Evolutionary conservation across 768 basidiomycete genomes (phyloP).

Genomic region (Auriscalpium microsporum): DNA sequence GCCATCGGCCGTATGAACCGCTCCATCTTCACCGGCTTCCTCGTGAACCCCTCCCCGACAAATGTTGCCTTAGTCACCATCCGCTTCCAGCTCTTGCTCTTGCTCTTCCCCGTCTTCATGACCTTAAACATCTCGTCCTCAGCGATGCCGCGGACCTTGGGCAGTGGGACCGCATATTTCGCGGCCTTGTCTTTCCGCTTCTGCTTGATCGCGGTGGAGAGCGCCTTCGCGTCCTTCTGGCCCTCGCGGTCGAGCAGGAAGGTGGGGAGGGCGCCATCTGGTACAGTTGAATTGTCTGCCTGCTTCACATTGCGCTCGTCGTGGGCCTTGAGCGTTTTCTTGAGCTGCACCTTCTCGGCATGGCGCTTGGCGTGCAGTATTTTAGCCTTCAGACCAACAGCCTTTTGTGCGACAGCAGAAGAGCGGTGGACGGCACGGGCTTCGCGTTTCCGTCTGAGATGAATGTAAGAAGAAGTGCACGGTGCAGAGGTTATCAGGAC

Average conservation of each 20-base stretch:
- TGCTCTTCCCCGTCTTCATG: conserved; percentile 93
- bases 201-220: conserved; percentile 95
- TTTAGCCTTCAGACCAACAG: conserved; percentile 96
- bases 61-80: conserved; percentile 99
- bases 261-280: conserved; percentile 88
- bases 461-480: conserved; percentile 3
- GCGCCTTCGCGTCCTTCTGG: conserved; percentile 96
- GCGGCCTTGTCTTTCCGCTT: conserved; percentile 98
- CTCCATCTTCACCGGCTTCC: conserved; percentile 99
- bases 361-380: conserved; percentile 95
- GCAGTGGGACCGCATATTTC: conserved; percentile 93
- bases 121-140: conserved; percentile 99
- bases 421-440: conserved; percentile 69
- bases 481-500: conserved; percentile 21
- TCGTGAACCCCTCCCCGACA: conserved; percentile 94
- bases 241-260: conserved; percentile 95
- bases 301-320: conserved; percentile 98
- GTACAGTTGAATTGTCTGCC: conserved; percentile 70
- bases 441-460: conserved; percentile 66
- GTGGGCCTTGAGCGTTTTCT: conserved; percentile 99
- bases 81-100: conserved; percentile 95
- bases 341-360: conserved; percentile 96
- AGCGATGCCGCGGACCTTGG: conserved; percentile 95
- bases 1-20: conserved; percentile 97
- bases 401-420: conserved; percentile 84